Conservation (phyloP, 768 basidiomycete genomes). For the Arthromyces matolae region DNA sequence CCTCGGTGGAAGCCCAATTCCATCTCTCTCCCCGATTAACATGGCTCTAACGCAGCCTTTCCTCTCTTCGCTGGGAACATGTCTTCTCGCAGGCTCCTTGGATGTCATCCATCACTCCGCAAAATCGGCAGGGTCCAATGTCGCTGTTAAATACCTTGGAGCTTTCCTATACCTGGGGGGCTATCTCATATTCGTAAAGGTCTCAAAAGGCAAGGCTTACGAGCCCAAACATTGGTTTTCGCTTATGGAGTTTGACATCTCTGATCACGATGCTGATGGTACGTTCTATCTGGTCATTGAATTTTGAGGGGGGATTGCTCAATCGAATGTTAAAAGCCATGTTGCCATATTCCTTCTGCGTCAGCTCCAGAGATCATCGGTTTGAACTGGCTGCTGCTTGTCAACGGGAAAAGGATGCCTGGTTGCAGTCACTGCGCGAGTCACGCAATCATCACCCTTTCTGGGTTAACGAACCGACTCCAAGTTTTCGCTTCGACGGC, state of each 20-base stretch:
- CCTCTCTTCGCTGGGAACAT: slow-evolving; percentile 71
- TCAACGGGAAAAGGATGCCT: slow-evolving; percentile 79
- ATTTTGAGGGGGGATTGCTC: too few species aligned
- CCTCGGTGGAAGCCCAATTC: slow-evolving; percentile 29
- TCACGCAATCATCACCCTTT: slow-evolving; percentile 40
- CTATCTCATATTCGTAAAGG: slow-evolving; percentile 85
- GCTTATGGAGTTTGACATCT: slow-evolving; percentile 66
- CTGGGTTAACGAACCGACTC: slow-evolving; percentile 60
- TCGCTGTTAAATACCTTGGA: slow-evolving; percentile 83
- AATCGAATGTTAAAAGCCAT: too few species aligned
- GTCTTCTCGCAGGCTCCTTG: slow-evolving; percentile 77
- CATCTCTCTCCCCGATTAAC: slow-evolving; percentile 26
- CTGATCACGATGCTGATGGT: slow-evolving; percentile 76
- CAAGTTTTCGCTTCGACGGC: slow-evolving; percentile 53
- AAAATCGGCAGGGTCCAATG: slow-evolving; percentile 43
- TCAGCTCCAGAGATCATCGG: slow-evolving; percentile 63
- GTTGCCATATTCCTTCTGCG: slow-evolving; percentile 77
- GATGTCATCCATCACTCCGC: slow-evolving; percentile 75
- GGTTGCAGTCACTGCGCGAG: slow-evolving; percentile 68
- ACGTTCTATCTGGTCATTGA: too few species aligned
- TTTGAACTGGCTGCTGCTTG: slow-evolving; percentile 89
- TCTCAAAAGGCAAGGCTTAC: slow-evolving; percentile 74
- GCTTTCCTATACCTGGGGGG: slow-evolving; percentile 86
- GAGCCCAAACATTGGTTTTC: slow-evolving; percentile 89
- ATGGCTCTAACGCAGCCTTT: slow-evolving; percentile 51